Base-by-base conservation (phyloP, 164 flowering plant genomes). In the Amborella trichopoda region DNA sequence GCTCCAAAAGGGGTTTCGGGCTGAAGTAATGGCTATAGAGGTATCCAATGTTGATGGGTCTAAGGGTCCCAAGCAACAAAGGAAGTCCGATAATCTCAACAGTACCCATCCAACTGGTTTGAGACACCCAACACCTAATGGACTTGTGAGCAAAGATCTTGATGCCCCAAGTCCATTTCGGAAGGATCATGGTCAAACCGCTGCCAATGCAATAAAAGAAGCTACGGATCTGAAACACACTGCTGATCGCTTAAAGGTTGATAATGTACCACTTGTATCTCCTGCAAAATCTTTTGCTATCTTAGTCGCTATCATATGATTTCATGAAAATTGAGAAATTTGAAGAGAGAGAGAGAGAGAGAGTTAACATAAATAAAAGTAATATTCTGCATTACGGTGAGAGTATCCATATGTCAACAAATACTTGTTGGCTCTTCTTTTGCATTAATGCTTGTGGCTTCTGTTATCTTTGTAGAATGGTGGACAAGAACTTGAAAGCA, bases 231-330 rank as follows among this genome's bases (percentile, higher is more conserved):
- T 93, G 17, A 93, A 93, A 62, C 97, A 85, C 64, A 18, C 66
- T 49, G 99, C 99, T 40, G 89, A 93, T 67, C 95, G 94, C 39
- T 60, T 79, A 16, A 83, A 77, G 96, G 99, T 93, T 19, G 16
- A 26, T n/a, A 37, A 14, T 21, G n/a, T n/a, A n/a, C n/a, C n/a
- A n/a, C n/a, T n/a, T n/a, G n/a, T n/a, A n/a, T n/a, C n/a, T n/a
- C n/a, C n/a, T n/a, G n/a, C n/a, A n/a, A n/a, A n/a, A n/a, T n/a
- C n/a, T n/a, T n/a, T n/a, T n/a, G n/a, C n/a, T n/a, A n/a, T n/a
- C n/a, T n/a, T n/a, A n/a, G n/a, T n/a, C n/a, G n/a, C n/a, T n/a
- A n/a, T n/a, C n/a, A n/a, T n/a, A n/a, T n/a, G n/a, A n/a, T n/a
- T n/a, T n/a, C n/a, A n/a, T n/a, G n/a, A n/a, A n/a, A n/a, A n/a